Evolutionary conservation across 352 stramenopile genomes (phyloP).

Genomic region (Pythium phragmitis): DNA sequence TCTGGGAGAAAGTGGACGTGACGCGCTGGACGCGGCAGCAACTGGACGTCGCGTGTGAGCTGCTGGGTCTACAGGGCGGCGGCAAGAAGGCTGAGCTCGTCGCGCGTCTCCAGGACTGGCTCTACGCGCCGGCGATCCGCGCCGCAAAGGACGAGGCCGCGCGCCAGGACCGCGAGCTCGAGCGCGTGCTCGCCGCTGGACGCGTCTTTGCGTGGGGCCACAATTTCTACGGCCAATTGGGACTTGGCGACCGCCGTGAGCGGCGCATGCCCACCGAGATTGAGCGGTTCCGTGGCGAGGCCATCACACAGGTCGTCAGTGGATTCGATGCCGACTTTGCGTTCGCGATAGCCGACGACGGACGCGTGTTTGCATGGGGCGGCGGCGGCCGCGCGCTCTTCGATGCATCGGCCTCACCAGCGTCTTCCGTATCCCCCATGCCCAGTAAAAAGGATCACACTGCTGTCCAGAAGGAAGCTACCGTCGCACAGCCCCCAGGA

Average conservation of each 20-base stretch:
- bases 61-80: slow-evolving; percentile 48
- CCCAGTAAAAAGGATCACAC: not conserved
- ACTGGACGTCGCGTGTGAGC: slow-evolving; percentile 51
- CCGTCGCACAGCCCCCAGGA: not conserved
- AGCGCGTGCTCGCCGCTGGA: slow-evolving; percentile 34
- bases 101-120: slow-evolving; percentile 70
- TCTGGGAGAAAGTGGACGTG: slow-evolving; percentile 58
- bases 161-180: not conserved
- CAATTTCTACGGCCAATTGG: slow-evolving; percentile 68
- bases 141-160: slow-evolving; percentile 28
- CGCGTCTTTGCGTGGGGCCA: slow-evolving; percentile 68
- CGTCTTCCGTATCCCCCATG: not conserved
- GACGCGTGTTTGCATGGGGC: slow-evolving; percentile 88
- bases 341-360: slow-evolving; percentile 80
- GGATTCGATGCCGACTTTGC: slow-evolving; percentile 68
- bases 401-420: slow-evolving; percentile 5
- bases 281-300: slow-evolving; percentile 43
- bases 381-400: slow-evolving; percentile 56
- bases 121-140: slow-evolving; percentile 53
- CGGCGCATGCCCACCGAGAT: slow-evolving; percentile 51
- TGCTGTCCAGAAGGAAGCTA: not conserved
- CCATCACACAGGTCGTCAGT: slow-evolving; percentile 48
- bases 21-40: slow-evolving; percentile 48
- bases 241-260: slow-evolving; percentile 47
- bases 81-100: slow-evolving; percentile 68